These are phyloP conservation scores for Spergularia marina DNA, from an alignment of 148 eudicot species.

Conservation along the genomic window DNA sequence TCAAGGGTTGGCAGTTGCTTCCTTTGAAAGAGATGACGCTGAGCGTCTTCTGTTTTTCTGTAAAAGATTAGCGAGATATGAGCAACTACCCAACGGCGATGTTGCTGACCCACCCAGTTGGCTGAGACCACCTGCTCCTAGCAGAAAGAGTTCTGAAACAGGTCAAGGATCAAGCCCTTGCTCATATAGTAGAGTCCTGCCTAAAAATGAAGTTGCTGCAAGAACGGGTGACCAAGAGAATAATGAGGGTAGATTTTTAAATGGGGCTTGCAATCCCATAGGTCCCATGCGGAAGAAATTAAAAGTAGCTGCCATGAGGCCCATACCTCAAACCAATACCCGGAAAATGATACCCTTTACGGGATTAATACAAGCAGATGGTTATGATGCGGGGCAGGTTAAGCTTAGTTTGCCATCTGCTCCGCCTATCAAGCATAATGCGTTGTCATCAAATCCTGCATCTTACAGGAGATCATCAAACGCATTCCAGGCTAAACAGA, in stretches of 20 bases:
- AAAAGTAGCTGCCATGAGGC: slow-evolving; percentile 80
- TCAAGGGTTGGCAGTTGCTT: slow-evolving; percentile 87
- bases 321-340: slow-evolving; percentile 72
- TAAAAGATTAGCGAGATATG: slow-evolving; percentile 34
- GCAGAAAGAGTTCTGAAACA: slow-evolving; percentile 45
- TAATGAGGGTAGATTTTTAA: slow-evolving; percentile 31
- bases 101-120: slow-evolving; percentile 57
- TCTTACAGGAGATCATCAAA: slow-evolving; percentile 60
- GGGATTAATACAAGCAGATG: slow-evolving; percentile 49
- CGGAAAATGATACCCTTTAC: slow-evolving; percentile 86
- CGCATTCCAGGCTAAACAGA: slow-evolving; percentile 73
- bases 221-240: slow-evolving; percentile 35
- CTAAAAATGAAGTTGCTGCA: slow-evolving; percentile 23
- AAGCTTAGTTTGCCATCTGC: slow-evolving; percentile 48
- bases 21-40: slow-evolving; percentile 83
- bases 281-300: slow-evolving; percentile 42
- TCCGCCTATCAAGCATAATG: slow-evolving; percentile 49
- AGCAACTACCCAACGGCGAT: slow-evolving; percentile 27
- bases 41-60: slow-evolving; percentile 77
- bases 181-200: slow-evolving; percentile 28
- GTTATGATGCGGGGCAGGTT: slow-evolving; percentile 54
- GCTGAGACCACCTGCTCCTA: slow-evolving; percentile 85
- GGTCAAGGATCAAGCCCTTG: slow-evolving; percentile 39
- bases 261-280: slow-evolving; percentile 39
- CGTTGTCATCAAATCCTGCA: slow-evolving; percentile 44